Base-by-base conservation (phyloP, 352 stramenopile species). In the Thalassiosira exigua region DNA sequence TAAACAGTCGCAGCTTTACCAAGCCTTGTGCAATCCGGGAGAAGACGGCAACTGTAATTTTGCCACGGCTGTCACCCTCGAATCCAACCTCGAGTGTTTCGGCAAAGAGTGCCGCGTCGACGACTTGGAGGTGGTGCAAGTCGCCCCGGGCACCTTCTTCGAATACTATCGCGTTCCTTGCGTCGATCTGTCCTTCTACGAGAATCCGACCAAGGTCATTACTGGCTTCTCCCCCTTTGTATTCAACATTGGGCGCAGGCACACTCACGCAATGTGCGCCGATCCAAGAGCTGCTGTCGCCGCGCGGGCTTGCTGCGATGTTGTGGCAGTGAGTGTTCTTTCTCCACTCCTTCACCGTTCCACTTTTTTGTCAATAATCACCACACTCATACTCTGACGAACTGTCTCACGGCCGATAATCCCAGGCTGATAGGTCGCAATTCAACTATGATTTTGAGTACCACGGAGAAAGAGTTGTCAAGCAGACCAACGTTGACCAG, bases 101-200 rank as follows among this genome's bases (percentile, higher is more conserved):
- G 77, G 48, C 24, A 36, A 29, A 9, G 83, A 90, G 65, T 90
- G 81, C 60, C 11, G 60, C 21, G 48, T 82, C 21, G 84, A 90
- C 39, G 60, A 64, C 41, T 46, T 86, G 4, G 29, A 52, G 22
- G 48, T 87, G 4, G 73, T 90, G 17, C 29, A 81, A 53, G 75
- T 90, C 4, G 51, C 42, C 42, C 19, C 53, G 42, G 75, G 72
- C 12, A 41, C 80, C 26, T 92, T 82, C 42, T 92, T 89, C 50
- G 85, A 90, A 60, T 92, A 91, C 71, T 39, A 86, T 0, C 68
- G 64, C 3, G 50, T 36, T 1, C 51, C 82, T 14, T 91, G 85
- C 75, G 82, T 90, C 21, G 36, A 88, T 4, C 50, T 84, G 42
- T 66, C 78, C 12, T 90, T 90, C 50, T 87, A 74, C 62, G 29